Conservation (phyloP, 768 basidiomycete species). For the Jaapia argillacea region DNA sequence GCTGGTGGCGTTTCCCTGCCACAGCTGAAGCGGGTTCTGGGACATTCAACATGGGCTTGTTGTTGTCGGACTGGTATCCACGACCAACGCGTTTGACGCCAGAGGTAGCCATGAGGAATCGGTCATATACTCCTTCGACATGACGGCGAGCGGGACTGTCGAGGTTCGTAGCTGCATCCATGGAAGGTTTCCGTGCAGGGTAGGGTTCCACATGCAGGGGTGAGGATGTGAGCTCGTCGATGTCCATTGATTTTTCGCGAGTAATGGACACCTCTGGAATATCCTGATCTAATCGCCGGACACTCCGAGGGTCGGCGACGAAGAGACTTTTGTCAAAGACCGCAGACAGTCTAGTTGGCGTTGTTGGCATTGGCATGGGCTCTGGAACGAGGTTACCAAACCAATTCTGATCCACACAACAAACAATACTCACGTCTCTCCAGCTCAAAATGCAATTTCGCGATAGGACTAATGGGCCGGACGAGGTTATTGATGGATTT, state of each 20-base stretch:
- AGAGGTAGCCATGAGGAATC: slow-evolving; percentile 73
- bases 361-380: slow-evolving; percentile 9
- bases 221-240: slow-evolving; percentile 50
- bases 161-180: slow-evolving; percentile 22
- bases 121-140: slow-evolving; percentile 70
- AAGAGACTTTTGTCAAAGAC: slow-evolving; percentile 64
- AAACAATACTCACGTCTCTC: slow-evolving; percentile 39
- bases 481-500: slow-evolving; percentile 57
- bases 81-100: slow-evolving; percentile 73
- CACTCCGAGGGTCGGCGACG: slow-evolving; percentile 37
- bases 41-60: slow-evolving; percentile 30
- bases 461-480: slow-evolving; percentile 56
- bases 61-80: slow-evolving; percentile 70
- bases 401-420: background rate
- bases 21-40: slow-evolving; percentile 13
- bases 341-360: slow-evolving; percentile 50
- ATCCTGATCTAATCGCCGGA: too few relatives aligned
- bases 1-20: slow-evolving; percentile 25
- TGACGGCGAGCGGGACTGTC: slow-evolving; percentile 52
- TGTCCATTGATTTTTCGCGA: background rate
- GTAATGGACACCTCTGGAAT: background rate
- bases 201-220: slow-evolving; percentile 59
- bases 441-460: slow-evolving; percentile 55
- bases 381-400: too few relatives aligned
- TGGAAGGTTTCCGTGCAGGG: slow-evolving; percentile 32